phyloP scores from a whole-genome alignment of 2,329 filamentous ascomycete genomes.

The Phyllosticta citrichinensis region DNA sequence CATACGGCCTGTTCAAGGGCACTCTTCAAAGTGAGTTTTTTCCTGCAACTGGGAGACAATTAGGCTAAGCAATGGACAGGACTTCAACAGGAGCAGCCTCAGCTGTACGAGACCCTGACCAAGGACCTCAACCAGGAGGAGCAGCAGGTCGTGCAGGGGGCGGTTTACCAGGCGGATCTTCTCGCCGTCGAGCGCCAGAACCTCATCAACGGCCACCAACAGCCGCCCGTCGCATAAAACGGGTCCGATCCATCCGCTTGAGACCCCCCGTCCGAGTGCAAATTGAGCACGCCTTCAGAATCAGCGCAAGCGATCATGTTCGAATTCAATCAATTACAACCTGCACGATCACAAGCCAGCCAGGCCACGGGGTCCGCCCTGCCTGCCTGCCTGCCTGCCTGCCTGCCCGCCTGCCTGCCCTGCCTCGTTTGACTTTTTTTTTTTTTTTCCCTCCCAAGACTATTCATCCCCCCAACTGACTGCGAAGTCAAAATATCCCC shows the following conservation, averaged over 20 bases:
- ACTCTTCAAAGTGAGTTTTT: slow-evolving; percentile 65
- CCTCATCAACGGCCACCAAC: slow-evolving; percentile 4
- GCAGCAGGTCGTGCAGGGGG: slow-evolving; percentile 67
- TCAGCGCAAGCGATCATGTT: background rate
- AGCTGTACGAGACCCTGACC: slow-evolving; percentile 74
- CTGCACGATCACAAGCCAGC: background rate
- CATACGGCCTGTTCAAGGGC: slow-evolving; percentile 79
- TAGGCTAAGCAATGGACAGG: slow-evolving; percentile 41
- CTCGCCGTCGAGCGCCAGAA: slow-evolving; percentile 33
- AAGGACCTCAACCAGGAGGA: slow-evolving; percentile 71
- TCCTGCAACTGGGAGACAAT: background rate
- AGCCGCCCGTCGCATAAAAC: slow-evolving; percentile 3
- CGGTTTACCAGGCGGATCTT: slow-evolving; percentile 61
- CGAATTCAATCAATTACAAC: background rate
- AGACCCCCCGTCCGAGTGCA: background rate
- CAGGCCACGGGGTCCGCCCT: background rate
- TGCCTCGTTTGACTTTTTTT: too few relatives aligned
- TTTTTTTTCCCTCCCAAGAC: background rate
- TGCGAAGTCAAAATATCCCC: background rate
- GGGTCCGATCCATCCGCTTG: background rate
- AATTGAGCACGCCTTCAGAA: background rate
- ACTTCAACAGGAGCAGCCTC: slow-evolving; percentile 82
- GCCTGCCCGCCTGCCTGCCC: background rate
- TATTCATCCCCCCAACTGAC: background rate
- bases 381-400: background rate